Evolutionary conservation across 1,284 basidiomycete species (phyloP), one percentile per base, ranked within the genome.

Genomic region (Sporisorium exsertum): DNA sequence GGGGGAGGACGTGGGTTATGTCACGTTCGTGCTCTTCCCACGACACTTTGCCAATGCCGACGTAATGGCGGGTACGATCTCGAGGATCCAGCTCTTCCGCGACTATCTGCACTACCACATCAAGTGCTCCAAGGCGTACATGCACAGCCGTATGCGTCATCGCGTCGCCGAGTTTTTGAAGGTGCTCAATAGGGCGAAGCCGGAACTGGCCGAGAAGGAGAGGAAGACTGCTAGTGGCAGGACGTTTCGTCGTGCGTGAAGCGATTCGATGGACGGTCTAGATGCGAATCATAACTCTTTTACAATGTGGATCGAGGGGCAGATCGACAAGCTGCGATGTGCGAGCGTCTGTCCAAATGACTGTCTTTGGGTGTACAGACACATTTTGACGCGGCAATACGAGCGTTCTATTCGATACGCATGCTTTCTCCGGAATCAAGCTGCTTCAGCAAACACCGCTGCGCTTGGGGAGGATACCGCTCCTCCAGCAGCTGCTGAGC

Each of bases 101-200:
- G 95, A 98, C 87, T 98, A 98, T 86, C 89, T 99, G 42, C 97
- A 99, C 87, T 99, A 99, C 87, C 97, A 99, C 87, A 84, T 99
- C 90, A 99, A 96, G 86, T 98, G 96, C 87, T 95, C 93, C 59
- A 99, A 99, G 87, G 97, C 96, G 1, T 99, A 99, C 88, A 96
- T 99, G 94, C 97, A 99, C 87, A 96, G 94, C 26, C 89, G 97
- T 56, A 97, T 99, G 95, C 90, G 97, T 70, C 90, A 92, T 85
- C 91, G 97, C 27, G 97, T 97, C 15, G 91, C 93, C 16, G 95
- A 98, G 87, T 99, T 99, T 89, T 92, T 97, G 87, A 99, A 99
- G 88, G 91, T 99, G 54, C 88, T 99, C 81, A 99, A 99, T 86
- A 88, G 97, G 55, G 96, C 97, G n/a, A 99, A 99, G 89, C 93